Base-by-base conservation (phyloP, 306 rosid genomes). In the Quillaja saponaria region DNA sequence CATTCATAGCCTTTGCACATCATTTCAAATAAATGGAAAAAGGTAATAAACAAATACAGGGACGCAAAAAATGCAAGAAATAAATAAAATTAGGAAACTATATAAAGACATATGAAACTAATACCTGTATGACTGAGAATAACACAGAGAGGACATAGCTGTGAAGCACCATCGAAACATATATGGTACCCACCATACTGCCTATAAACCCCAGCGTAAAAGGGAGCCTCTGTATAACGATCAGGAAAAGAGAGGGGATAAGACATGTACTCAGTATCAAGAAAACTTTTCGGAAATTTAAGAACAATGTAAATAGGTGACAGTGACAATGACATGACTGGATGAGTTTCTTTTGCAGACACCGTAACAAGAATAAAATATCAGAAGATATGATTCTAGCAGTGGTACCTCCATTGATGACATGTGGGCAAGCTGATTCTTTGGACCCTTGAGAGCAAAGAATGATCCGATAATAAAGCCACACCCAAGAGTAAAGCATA, bases 401-500 rank as follows among this genome's bases (percentile, higher is more conserved):
- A 64, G 10, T 64, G 71, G 49, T 71, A 91, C 97, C 96, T 91
- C 97, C 79, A 63, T 85, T 28, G 95, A 81, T 8, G 76, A 42
- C 96, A 91, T 91, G 77, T 91, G 97, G 38, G 76, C 61, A 48
- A 91, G 79, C 76, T 87, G 97, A 80, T 76, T 91, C 69, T 81
- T 61, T 35, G 97, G 91, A 71, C 97, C 96, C 69, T 77, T 87
- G 61, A 91, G 91, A 14, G 84, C 90, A 81, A 87, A 80, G 73
- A 91, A 91, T 44, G 97, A 83, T 15, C 89, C 95, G 28, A 91
- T 81, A 60, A 91, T 87, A 71, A 87, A 91, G 73, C 80, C 80
- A 66, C 96, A 91, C 14, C 97, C 97, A 60, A 87, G 87, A 13
- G 97, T 91, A 80, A 91, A 91, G 78, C 96, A 83, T 71, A 90